These are phyloP conservation scores for Acmispon strigosus DNA, from an alignment of 306 rosid genomes.

Conservation along the genomic window DNA sequence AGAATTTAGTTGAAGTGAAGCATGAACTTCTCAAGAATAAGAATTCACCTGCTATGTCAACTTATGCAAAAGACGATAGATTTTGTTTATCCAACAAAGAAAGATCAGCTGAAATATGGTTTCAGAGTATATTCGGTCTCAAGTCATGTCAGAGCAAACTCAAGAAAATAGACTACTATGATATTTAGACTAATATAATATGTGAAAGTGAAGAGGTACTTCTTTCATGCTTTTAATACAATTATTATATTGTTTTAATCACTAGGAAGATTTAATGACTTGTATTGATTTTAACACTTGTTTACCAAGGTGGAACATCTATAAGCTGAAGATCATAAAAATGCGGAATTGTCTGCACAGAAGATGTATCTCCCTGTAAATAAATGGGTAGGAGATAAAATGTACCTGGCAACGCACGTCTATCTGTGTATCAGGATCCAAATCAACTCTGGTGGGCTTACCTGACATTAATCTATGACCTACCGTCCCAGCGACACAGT, in stretches of 20 bases:
- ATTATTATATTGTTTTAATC: not conserved
- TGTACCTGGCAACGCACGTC: slow-evolving; percentile 85
- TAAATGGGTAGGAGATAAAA: slow-evolving; percentile 9
- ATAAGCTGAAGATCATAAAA: not conserved
- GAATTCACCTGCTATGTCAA: not conserved
- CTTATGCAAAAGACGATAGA: not conserved
- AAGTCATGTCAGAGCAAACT: not conserved
- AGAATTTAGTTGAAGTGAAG: not conserved
- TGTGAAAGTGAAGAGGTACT: not conserved
- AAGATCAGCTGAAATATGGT: not conserved
- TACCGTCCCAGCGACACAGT: slow-evolving; percentile 75
- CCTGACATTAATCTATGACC: slow-evolving; percentile 87
- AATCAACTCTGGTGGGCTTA: slow-evolving; percentile 59
- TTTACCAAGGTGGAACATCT: not conserved
- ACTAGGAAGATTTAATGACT: not conserved
- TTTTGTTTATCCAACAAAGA: not conserved
- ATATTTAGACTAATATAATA: not conserved
- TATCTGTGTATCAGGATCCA: slow-evolving; percentile 59
- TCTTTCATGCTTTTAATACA: not conserved
- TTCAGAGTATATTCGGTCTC: not conserved
- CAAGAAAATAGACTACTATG: not conserved
- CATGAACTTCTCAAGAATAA: not conserved
- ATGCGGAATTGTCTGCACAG: not conserved
- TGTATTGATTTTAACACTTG: not conserved
- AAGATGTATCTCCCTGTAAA: not conserved